Percentiles rank a stretch among this genome's conserved stretches.
These are phyloP conservation scores for Tolypocladium tropicale DNA, from an alignment of 2,329 filamentous ascomycete species.

Conservation along the genomic window DNA sequence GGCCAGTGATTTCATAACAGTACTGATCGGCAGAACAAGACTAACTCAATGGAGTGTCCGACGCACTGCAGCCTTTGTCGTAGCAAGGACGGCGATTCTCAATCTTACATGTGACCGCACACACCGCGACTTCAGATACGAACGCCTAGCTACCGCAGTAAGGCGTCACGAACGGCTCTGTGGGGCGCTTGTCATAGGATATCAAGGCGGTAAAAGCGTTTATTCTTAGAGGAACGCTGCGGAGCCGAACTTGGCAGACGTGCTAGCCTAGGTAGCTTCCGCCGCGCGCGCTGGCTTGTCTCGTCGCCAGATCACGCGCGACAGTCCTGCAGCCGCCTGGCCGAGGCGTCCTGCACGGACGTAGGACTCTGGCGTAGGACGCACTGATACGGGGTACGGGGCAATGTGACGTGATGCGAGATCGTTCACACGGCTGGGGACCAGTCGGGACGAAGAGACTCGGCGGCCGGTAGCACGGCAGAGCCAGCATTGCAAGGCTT, in stretches of 20 bases:
- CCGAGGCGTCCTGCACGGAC: neutral
- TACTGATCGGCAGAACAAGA: neutral
- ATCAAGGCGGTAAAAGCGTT: neutral
- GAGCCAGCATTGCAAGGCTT: neutral
- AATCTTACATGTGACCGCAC: too few relatives aligned
- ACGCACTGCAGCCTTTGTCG: neutral
- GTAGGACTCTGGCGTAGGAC: neutral
- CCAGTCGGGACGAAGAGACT: neutral
- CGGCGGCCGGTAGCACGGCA: neutral
- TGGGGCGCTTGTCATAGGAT: neutral
- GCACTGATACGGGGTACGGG: neutral
- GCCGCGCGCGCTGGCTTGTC: neutral
- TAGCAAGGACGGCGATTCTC: neutral
- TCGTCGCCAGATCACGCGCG: neutral
- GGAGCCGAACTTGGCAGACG: neutral
- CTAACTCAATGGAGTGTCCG: neutral
- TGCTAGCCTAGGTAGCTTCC: neutral
- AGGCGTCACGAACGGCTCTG: neutral
- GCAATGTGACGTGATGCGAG: neutral
- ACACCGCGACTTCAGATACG: neutral
- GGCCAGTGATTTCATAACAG: too few relatives aligned
- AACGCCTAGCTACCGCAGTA: too few relatives aligned
- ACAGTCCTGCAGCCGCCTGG: neutral
- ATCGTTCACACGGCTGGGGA: neutral
- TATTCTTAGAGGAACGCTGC: neutral